Base-by-base conservation (phyloP, 2,329 filamentous ascomycete species). In the Bipolaris bicolor region DNA sequence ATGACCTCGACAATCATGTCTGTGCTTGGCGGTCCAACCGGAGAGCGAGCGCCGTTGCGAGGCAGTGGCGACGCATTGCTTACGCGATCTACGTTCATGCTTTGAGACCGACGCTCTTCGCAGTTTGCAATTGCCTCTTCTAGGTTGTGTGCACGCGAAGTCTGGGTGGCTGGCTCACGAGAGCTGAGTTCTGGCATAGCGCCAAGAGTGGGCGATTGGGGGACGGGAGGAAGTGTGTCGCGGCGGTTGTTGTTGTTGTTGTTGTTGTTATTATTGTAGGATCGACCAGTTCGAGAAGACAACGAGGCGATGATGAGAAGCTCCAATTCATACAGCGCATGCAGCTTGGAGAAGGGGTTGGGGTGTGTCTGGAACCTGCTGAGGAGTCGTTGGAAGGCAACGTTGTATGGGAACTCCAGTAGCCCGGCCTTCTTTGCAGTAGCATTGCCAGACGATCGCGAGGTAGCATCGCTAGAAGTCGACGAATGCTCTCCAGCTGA, bases 321-420 rank as follows among this genome's bases (percentile, higher is more conserved):
- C 69, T 96, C 88, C 5, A 99, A 82, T 73, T 97, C 92, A 59
- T 89, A 88, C 4, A 98, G 81, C 0, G 91, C 89, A 63, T 89
- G 88, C 11, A 99, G 83, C 76, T 99, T 99, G 20, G 86, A 84
- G 65, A 90, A 90, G 0, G 95, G 95, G 70, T 95, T 96, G 0
- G 91, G 90, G 64, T 96, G 91, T 3, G 93, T 90, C 40, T 91
- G 92, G 66, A 99, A 96, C 79, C 92, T 92, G 62, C 87, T 88
- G 31, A 98, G 81, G 1, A 98, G 82, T 11, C 89, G 87, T 63
- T 87, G 84, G 71, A 96, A 97, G 0, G 92, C 90, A 64, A 87
- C 86, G 49, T 86, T 86, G 71, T 94, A 97, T 0, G 91, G 90
- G 66, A 96, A 96, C 37, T 90, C 87, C 16, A 79, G 66, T 29